Evolutionary conservation across 495 filamentous ascomycete genomes (phyloP).

Genomic region (Penicillium roqueforti): DNA sequence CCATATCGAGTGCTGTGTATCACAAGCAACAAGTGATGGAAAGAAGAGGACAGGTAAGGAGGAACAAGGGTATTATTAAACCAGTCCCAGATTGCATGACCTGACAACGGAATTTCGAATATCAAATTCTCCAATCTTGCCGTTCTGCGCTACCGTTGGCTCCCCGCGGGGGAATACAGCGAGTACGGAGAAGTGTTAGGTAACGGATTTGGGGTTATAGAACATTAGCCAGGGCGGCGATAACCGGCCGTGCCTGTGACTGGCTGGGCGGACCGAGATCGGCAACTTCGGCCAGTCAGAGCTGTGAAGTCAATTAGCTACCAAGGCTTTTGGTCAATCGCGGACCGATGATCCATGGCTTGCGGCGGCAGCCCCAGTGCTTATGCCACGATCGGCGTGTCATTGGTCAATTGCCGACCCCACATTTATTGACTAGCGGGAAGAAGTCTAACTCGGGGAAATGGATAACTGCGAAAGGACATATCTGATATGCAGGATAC

Average conservation of each 20-base stretch:
- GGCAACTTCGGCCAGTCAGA: conserved; percentile 17
- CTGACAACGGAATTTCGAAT: conserved; percentile 15
- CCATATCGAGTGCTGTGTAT: conserved; percentile 19
- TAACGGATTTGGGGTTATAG: conserved; percentile 31
- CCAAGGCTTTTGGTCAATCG: neutral
- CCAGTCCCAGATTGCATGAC: neutral
- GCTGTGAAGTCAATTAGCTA: neutral
- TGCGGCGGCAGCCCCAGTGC: conserved; percentile 10
- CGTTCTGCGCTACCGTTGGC: conserved; percentile 10
- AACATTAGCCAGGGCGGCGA: neutral
- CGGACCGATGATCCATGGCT: conserved; percentile 6
- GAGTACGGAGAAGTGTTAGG: conserved; percentile 12
- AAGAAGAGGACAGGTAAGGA: neutral
- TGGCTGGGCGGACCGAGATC: conserved; percentile 16
- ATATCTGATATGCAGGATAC: neutral
- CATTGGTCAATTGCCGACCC: neutral
- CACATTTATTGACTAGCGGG: conserved; percentile 1
- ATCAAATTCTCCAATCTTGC: conserved; percentile 8
- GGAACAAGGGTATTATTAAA: conserved; percentile 11
- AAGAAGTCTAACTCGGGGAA: neutral
- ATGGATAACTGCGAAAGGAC: neutral
- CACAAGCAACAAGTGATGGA: neutral
- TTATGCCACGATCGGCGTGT: neutral
- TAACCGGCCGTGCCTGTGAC: conserved; percentile 12
- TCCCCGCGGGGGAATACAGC: conserved; percentile 11